Conservation (phyloP, 2,329 filamentous ascomycete species). For the Pseudofabraea citricarpa region DNA sequence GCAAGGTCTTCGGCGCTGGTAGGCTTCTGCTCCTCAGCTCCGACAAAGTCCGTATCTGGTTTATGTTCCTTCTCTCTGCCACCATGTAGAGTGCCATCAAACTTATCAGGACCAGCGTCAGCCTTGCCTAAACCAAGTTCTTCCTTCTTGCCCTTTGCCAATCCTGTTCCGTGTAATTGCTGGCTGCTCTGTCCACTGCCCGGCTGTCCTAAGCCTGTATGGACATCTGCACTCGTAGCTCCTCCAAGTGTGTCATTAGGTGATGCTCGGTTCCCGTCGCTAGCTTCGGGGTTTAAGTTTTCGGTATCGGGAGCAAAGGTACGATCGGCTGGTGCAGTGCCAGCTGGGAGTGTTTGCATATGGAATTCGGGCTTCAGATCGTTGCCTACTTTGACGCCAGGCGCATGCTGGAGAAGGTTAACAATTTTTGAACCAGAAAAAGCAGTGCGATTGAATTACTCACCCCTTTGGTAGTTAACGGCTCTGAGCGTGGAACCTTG, state of each 20-base stretch:
- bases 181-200: slow-evolving; percentile 35
- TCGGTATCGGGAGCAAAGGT: slow-evolving; percentile 37
- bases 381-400: slow-evolving; percentile 55
- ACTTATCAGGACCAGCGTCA: slow-evolving; percentile 3
- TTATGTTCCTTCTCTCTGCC: no score
- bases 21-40: background rate
- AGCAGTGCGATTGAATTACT: slow-evolving; percentile 37
- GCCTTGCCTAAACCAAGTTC: slow-evolving; percentile 33
- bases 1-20: background rate
- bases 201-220: slow-evolving; percentile 40
- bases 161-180: slow-evolving; percentile 34
- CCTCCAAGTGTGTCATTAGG: slow-evolving; percentile 37
- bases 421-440: slow-evolving; percentile 24
- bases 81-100: background rate
- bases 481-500: slow-evolving; percentile 44
- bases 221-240: slow-evolving; percentile 39
- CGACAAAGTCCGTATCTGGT: no score
- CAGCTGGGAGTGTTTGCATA: slow-evolving; percentile 54
- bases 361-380: slow-evolving; percentile 59
- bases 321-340: slow-evolving; percentile 50
- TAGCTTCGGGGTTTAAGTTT: slow-evolving; percentile 25
- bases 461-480: slow-evolving; percentile 50
- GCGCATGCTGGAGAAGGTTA: slow-evolving; percentile 50
- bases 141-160: slow-evolving; percentile 28
- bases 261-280: slow-evolving; percentile 19